A percentile compares a stretch with the other conserved stretches of the same genome.
phyloP scores from a whole-genome alignment of 2,329 filamentous ascomycete genomes.

The Venturiaceae sp. region DNA sequence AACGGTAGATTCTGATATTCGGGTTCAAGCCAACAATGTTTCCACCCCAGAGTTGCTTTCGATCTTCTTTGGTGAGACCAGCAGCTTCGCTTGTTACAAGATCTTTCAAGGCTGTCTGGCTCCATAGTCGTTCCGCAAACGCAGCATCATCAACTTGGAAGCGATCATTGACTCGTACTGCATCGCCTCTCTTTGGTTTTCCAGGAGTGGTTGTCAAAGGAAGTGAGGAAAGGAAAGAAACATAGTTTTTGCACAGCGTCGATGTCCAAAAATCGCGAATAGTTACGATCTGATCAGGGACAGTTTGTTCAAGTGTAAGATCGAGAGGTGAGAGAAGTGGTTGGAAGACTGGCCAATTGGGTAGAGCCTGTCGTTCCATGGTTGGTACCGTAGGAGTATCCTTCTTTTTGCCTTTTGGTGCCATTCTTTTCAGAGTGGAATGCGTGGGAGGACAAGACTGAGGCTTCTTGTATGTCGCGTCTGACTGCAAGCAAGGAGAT shows the following conservation, averaged over 20 bases:
- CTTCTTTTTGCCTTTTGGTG: neutral
- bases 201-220: slow-evolving; percentile 69
- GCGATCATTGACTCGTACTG: slow-evolving; percentile 79
- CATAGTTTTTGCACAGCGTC: slow-evolving; percentile 65
- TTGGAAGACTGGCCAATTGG: slow-evolving; percentile 63
- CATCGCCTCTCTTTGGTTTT: slow-evolving; percentile 69
- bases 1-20: slow-evolving; percentile 84
- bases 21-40: slow-evolving; percentile 70
- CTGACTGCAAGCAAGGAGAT: no score
- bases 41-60: slow-evolving; percentile 58
- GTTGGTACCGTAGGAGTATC: neutral
- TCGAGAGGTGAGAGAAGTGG: slow-evolving; percentile 58
- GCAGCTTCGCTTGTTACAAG: slow-evolving; percentile 29
- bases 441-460: no score
- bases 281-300: slow-evolving; percentile 61
- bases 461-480: no score
- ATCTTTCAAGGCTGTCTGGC: slow-evolving; percentile 62
- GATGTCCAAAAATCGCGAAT: slow-evolving; percentile 66
- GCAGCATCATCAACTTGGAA: slow-evolving; percentile 68
- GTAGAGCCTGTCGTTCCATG: slow-evolving; percentile 18
- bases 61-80: slow-evolving; percentile 18
- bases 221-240: slow-evolving; percentile 60
- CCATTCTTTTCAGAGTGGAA: neutral
- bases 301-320: slow-evolving; percentile 32
- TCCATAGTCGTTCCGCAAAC: slow-evolving; percentile 72